Evolutionary conservation across 768 basidiomycete species (phyloP).

Genomic region (Lentinula guzmanii): DNA sequence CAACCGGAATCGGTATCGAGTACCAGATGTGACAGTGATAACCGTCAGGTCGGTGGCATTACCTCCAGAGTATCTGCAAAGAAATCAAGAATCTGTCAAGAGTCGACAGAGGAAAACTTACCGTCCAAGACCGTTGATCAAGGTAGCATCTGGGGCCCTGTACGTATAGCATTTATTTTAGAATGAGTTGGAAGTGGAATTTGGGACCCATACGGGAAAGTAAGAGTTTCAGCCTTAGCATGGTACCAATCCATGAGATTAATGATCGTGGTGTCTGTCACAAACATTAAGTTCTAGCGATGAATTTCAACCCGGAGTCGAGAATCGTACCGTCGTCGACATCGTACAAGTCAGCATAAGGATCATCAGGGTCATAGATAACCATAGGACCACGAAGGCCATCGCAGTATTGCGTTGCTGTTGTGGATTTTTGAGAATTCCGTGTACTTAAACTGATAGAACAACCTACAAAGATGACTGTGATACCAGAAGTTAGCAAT

Average conservation of each 20-base stretch:
- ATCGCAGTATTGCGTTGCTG: conserved; percentile 25
- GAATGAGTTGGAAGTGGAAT: background rate
- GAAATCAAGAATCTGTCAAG: background rate
- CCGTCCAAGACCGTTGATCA: conserved; percentile 12
- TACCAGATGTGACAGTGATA: conserved; percentile 8
- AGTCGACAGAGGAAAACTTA: background rate
- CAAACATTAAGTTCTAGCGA: background rate
- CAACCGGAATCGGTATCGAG: conserved; percentile 9
- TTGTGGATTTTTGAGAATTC: conserved; percentile 22
- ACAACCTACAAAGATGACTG: conserved; percentile 18
- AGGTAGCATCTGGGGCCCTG: conserved; percentile 26
- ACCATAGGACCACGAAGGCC: conserved; percentile 36
- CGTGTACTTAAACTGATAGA: conserved; percentile 25
- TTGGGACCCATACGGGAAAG: background rate
- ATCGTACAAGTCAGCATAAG: conserved; percentile 33
- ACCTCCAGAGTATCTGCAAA: conserved; percentile 1
- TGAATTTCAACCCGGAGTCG: background rate
- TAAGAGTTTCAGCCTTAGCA: conserved; percentile 5
- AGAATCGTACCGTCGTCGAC: conserved; percentile 33
- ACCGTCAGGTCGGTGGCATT: conserved; percentile 9
- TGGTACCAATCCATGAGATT: conserved; percentile 40
- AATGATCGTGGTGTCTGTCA: conserved; percentile 33
- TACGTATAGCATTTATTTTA: background rate
- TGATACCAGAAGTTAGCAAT: background rate
- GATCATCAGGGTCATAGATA: conserved; percentile 42